Base-by-base conservation (phyloP, 2,329 filamentous ascomycete genomes). In the Ceratocystis destructans region DNA sequence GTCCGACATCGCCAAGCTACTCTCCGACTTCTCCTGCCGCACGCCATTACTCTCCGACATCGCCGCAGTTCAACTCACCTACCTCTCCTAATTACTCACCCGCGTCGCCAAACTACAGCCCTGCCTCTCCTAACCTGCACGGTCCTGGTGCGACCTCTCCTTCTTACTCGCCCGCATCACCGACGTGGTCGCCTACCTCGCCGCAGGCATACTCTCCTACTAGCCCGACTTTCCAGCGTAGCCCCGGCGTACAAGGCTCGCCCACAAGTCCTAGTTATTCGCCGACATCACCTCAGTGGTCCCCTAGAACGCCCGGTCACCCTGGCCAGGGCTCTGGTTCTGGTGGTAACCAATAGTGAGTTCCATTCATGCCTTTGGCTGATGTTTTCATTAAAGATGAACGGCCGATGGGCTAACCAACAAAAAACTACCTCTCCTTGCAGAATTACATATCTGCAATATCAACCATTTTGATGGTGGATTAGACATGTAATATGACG, bases 141-240 rank as follows among this genome's bases (percentile, higher is more conserved):
- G 76, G 70, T 62, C 71, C 70, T 41, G 75, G 74, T 3, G 74
- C 80, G 10, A 79, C 82, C 41, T 82, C 84, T 69, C 83, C 80
- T n/a, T 80, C 79, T 3, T 88, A 87, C 75, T 84, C 81, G 41
- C 87, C 87, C 61, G 85, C 85, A 2, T 90, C 87, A 62, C 88
- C 87, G n/a, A 83, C 81, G 28, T 92, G 89, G 78, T 91, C 88
- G 66, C 88, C 89, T 2, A 89, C 87, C 5, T 91, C 88, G 50
- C 83, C 83, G 12, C 79, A 80, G 68, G 78, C 80, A 1, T 86
- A 86, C 76, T 86, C 83, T 62, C 83, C 84, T 4, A 86, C 83
- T 55, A 86, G 83, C 71, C 84, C 84, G 37, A 79, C 78, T 68
- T 85, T 83, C 80, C 78, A 80, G 70, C 78, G 79, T 68, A 80